phyloP scores from a whole-genome alignment of 2,329 filamentous ascomycete genomes.

The Plectosphaerella plurivora region DNA sequence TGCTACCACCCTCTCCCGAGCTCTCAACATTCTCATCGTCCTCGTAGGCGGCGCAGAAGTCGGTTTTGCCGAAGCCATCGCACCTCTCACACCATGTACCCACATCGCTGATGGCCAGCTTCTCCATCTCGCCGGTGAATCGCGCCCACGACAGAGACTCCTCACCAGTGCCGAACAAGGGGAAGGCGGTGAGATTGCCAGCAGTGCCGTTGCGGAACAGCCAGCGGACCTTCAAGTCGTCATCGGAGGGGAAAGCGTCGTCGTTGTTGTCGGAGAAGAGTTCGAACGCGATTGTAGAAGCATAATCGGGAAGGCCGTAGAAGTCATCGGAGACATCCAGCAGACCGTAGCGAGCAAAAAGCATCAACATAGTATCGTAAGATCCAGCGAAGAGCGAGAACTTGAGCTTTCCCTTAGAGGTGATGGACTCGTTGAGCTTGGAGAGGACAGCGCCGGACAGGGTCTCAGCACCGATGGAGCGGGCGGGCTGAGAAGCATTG shows the following conservation, averaged over 20 bases:
- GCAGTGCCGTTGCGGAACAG: slow-evolving; percentile 28
- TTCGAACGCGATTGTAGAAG: slow-evolving; percentile 30
- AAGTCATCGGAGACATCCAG: slow-evolving; percentile 21
- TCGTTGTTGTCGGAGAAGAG: slow-evolving; percentile 19
- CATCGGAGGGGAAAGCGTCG: slow-evolving; percentile 19
- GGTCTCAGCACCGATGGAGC: slow-evolving; percentile 24
- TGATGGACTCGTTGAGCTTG: slow-evolving; percentile 25
- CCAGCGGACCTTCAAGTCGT: slow-evolving; percentile 25
- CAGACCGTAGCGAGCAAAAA: slow-evolving; percentile 25
- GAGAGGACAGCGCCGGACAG: slow-evolving; percentile 22
- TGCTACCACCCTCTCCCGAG: background rate
- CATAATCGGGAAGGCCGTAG: slow-evolving; percentile 26
- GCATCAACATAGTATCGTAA: slow-evolving; percentile 31
- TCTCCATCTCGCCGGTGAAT: slow-evolving; percentile 21
- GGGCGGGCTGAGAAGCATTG: slow-evolving; percentile 20
- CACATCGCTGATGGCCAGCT: slow-evolving; percentile 21
- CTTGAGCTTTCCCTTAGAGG: slow-evolving; percentile 23
- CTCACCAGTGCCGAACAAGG: slow-evolving; percentile 23
- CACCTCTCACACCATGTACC: slow-evolving; percentile 25
- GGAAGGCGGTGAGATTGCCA: slow-evolving; percentile 20
- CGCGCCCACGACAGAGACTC: slow-evolving; percentile 20
- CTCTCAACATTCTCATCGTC: slow-evolving; percentile 9
- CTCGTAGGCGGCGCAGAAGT: slow-evolving; percentile 25
- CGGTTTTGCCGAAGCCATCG: slow-evolving; percentile 13
- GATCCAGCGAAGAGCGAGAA: slow-evolving; percentile 27